Percentiles rank a stretch among this genome's conserved stretches.
phyloP scores from a whole-genome alignment of 768 basidiomycete species.

The Serendipita sp. region DNA sequence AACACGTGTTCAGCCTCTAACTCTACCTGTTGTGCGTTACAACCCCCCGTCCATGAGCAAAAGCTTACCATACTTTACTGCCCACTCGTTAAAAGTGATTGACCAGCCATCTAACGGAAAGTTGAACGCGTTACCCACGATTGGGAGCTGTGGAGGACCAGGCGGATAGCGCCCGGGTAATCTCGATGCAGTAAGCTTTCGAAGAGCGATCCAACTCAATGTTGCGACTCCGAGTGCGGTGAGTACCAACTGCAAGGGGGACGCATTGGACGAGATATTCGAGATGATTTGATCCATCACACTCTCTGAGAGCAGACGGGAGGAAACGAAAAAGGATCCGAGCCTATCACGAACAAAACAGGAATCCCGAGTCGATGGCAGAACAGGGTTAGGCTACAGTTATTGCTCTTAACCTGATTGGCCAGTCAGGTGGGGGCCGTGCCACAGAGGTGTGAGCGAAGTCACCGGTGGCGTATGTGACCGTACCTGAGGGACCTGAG shows the following conservation, averaged over 20 bases:
- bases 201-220: too few relatives aligned
- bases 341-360: too few relatives aligned
- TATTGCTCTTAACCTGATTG: too few relatives aligned
- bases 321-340: too few relatives aligned
- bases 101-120: neutral
- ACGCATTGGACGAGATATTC: neutral
- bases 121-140: neutral
- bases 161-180: neutral
- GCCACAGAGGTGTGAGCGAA: too few relatives aligned
- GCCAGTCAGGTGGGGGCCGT: too few relatives aligned
- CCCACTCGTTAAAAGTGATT: neutral
- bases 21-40: neutral
- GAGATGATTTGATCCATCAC: too few relatives aligned
- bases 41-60: neutral
- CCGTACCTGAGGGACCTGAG: too few relatives aligned
- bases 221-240: neutral
- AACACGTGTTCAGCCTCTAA: neutral
- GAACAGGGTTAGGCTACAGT: too few relatives aligned
- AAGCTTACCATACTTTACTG: neutral
- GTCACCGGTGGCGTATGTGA: too few relatives aligned
- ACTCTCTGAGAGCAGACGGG: too few relatives aligned
- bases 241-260: neutral
- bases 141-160: neutral
- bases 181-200: neutral
- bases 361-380: too few relatives aligned